Evolutionary conservation across 2,329 filamentous ascomycete genomes (phyloP).

Genomic region (Ambrosiella beaveri): DNA sequence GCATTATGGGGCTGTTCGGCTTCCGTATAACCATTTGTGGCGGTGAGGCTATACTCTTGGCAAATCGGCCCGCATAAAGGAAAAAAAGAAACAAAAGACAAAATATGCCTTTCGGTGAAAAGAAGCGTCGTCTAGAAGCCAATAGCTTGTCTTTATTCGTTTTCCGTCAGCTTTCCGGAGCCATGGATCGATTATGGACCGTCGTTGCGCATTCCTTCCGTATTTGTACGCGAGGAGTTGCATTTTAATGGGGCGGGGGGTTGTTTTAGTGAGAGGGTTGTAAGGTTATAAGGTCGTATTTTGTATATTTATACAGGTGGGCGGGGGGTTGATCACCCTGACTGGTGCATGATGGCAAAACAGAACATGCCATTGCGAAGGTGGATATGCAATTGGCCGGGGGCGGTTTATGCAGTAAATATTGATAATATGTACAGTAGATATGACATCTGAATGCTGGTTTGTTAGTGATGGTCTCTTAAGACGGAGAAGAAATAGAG

Average conservation of each 20-base stretch:
- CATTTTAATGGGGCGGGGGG: neutral
- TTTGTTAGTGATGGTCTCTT: neutral
- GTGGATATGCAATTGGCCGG: neutral
- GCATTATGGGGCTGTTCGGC: neutral
- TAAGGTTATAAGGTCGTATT: neutral
- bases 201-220: neutral
- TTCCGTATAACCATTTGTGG: neutral
- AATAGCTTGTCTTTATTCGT: neutral
- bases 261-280: neutral
- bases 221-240: neutral
- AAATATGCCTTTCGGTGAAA: neutral
- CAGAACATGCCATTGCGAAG: neutral
- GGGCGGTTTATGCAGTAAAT: neutral
- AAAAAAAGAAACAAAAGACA: constrained; percentile 12
- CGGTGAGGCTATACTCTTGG: neutral
- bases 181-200: neutral
- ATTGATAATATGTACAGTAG: neutral
- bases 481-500: neutral
- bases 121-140: neutral
- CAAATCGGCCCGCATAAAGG: neutral
- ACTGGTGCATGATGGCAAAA: neutral
- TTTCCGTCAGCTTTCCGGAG: neutral
- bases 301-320: neutral
- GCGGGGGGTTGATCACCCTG: neutral
- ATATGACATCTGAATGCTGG: neutral